Evolutionary conservation across 441 rosid genomes (phyloP).

Genomic region (Pelargonium cotyledonis): DNA sequence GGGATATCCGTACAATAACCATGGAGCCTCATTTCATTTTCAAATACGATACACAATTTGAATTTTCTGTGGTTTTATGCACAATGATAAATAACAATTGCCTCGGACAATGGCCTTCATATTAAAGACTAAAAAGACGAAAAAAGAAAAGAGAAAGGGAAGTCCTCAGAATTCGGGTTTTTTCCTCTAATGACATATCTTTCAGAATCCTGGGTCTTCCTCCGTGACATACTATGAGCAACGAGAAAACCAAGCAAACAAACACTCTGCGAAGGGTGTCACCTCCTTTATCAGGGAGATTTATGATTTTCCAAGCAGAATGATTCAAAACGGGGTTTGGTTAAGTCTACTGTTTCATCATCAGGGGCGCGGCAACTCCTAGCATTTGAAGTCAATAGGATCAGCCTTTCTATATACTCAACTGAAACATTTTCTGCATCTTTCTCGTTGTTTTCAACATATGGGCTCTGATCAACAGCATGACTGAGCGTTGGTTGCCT

Average conservation of each 20-base stretch:
- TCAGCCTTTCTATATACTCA: conserved; percentile 34
- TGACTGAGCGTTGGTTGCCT: conserved; percentile 12
- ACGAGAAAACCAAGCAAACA: background rate
- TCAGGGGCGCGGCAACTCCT: conserved; percentile 41
- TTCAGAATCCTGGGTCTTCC: background rate
- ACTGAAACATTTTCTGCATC: conserved; percentile 25
- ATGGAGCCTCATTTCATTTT: background rate
- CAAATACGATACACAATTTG: background rate
- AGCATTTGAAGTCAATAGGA: conserved; percentile 36
- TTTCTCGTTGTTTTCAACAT: conserved; percentile 3
- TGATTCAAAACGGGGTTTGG: conserved; percentile 82
- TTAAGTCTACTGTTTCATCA: conserved; percentile 75
- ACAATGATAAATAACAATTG: conserved; percentile 10
- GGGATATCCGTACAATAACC: background rate
- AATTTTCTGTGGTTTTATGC: conserved; percentile 16
- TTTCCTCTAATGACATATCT: background rate
- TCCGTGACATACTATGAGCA: background rate
- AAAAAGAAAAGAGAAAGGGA: background rate
- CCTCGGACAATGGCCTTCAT: background rate
- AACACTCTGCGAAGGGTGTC: conserved; percentile 3
- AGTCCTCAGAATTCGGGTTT: background rate
- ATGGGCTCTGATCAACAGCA: conserved; percentile 9
- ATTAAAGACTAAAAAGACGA: background rate
- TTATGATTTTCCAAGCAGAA: conserved; percentile 47
- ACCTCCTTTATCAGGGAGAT: conserved; percentile 31